Conservation (phyloP, 2,329 filamentous ascomycete genomes). For the Aspergillus phoenicis region DNA sequence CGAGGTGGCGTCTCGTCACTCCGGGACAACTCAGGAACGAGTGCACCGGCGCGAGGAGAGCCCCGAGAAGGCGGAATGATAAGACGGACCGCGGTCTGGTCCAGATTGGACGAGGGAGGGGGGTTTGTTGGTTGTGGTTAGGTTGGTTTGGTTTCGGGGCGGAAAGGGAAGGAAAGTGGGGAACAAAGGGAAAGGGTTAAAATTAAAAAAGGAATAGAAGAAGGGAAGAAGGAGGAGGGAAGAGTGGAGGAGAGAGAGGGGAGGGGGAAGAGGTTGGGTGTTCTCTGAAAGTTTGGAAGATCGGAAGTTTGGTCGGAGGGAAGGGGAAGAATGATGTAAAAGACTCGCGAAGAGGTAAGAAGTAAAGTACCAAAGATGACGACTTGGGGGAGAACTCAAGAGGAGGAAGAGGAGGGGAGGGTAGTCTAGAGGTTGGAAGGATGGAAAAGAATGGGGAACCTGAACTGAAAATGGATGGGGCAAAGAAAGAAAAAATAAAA, state of each 20-base stretch:
- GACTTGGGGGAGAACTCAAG: constrained; percentile 2
- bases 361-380: constrained; percentile 1
- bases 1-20: constrained; percentile 42
- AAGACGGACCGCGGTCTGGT: constrained; percentile 18
- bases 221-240: constrained; percentile 9
- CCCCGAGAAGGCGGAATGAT: constrained; percentile 21
- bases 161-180: constrained; percentile 15
- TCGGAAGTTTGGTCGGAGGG: constrained; percentile 20
- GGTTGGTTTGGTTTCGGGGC: neutral
- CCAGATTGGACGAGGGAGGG: constrained; percentile 16
- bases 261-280: constrained; percentile 21
- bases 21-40: constrained; percentile 40
- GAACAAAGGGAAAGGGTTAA: constrained; percentile 27
- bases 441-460: constrained; percentile 2
- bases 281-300: constrained; percentile 23
- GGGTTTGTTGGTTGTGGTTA: constrained; percentile 1
- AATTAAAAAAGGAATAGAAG: constrained; percentile 20
- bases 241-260: constrained; percentile 4
- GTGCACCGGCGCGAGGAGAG: constrained; percentile 38
- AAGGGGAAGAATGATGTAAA: constrained; percentile 14
- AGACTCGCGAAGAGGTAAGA: neutral
- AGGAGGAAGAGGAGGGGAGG: neutral
- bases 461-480: too few relatives aligned
- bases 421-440: neutral
- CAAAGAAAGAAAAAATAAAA: too few relatives aligned